These are phyloP conservation scores for Penicillium arizonense DNA, from an alignment of 495 filamentous ascomycete species.

Conservation along the genomic window DNA sequence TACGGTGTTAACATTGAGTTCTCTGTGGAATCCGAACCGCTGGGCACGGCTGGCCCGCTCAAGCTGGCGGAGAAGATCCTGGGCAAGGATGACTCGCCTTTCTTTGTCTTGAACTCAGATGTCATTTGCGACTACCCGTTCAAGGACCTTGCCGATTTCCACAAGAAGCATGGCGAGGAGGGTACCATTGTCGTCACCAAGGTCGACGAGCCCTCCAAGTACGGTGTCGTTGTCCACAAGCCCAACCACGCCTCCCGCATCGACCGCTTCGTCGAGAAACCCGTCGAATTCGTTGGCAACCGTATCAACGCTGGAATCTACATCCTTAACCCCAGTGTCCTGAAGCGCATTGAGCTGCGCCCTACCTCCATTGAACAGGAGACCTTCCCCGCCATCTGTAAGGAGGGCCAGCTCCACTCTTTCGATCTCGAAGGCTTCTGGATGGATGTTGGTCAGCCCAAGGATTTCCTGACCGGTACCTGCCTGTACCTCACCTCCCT, in stretches of 20 bases:
- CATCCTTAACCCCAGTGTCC: constrained; percentile 91
- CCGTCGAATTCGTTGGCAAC: constrained; percentile 98
- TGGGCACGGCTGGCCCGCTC: constrained; percentile 93
- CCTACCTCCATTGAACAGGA: constrained; percentile 99
- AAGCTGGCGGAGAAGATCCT: constrained; percentile 95
- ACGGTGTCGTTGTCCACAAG: constrained; percentile 98
- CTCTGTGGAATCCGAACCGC: constrained; percentile 91
- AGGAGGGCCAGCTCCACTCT: constrained; percentile 90
- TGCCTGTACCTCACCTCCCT: constrained; percentile 95
- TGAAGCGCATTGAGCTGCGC: constrained; percentile 89
- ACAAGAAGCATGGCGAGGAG: constrained; percentile 89
- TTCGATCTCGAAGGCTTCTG: constrained; percentile 99
- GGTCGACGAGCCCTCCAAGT: constrained; percentile 98
- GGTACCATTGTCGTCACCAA: constrained; percentile 99
- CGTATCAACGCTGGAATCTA: constrained; percentile 99
- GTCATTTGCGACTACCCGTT: constrained; percentile 99
- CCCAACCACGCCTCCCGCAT: constrained; percentile 88
- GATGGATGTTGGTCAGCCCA: constrained; percentile 99
- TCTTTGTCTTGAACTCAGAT: constrained; percentile 99
- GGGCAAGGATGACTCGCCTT: constrained; percentile 87
- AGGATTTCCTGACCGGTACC: constrained; percentile 96
- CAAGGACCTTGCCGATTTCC: constrained; percentile 80
- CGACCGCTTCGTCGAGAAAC: constrained; percentile 99
- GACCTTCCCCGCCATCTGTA: constrained; percentile 94
- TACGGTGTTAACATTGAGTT: constrained; percentile 95